A percentile compares a stretch with the other conserved stretches of the same genome.
These are phyloP conservation scores for Amanita molliuscula DNA, from an alignment of 768 basidiomycete species.

Conservation along the genomic window DNA sequence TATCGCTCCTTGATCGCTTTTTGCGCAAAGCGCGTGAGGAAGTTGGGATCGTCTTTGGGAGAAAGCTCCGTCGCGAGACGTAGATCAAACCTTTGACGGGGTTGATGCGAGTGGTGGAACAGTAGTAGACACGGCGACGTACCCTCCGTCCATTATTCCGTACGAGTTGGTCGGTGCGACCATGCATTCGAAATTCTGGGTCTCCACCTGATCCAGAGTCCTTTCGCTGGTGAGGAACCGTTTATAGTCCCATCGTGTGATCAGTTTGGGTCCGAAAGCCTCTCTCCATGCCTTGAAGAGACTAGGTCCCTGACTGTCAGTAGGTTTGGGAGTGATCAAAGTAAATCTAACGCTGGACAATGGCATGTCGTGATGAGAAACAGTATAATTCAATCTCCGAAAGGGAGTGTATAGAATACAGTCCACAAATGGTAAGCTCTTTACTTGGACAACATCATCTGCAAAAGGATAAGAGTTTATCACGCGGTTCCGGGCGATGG, in stretches of 20 bases:
- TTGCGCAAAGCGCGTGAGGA: not conserved
- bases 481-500: not conserved
- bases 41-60: not conserved
- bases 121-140: not conserved
- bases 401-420: not conserved
- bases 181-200: not conserved
- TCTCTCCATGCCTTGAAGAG: not conserved
- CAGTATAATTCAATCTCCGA: not conserved
- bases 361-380: not conserved
- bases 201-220: not conserved
- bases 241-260: not conserved
- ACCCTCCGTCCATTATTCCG: constrained; percentile 2
- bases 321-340: not conserved
- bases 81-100: not conserved
- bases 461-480: not conserved
- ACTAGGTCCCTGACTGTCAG: not conserved
- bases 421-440: not conserved
- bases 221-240: not conserved
- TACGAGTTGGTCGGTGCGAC: constrained; percentile 1
- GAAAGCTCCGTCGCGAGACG: not conserved
- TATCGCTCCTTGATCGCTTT: not conserved
- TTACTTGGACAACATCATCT: constrained; percentile 26
- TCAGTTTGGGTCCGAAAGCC: not conserved
- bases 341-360: not conserved
- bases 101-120: not conserved